Percentiles rank a stretch among this genome's conserved stretches.
These are phyloP conservation scores for Capronia coronata DNA, from an alignment of 2,329 filamentous ascomycete species.

Conservation along the genomic window DNA sequence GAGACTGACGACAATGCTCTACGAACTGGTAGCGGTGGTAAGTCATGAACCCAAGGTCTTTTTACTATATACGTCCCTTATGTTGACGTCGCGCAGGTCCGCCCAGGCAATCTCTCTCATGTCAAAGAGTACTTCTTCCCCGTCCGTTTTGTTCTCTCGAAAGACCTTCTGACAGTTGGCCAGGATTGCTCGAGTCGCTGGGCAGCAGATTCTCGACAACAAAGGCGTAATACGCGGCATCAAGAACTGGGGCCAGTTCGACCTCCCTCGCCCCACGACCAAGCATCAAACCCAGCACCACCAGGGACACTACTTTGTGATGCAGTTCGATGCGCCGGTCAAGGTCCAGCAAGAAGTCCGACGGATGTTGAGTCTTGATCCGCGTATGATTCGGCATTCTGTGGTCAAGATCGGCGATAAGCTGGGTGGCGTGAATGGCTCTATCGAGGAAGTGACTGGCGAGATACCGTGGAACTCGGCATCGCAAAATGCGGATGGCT, in stretches of 20 bases:
- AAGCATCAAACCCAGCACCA: constrained; percentile 78
- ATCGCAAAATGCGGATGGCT: not conserved
- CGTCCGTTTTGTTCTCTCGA: constrained; percentile 14
- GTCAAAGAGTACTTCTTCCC: constrained; percentile 76
- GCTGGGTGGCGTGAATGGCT: constrained; percentile 56
- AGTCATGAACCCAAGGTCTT: constrained; percentile 34
- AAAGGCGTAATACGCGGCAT: constrained; percentile 80
- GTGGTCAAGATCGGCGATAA: constrained; percentile 77
- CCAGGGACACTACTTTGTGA: constrained; percentile 91
- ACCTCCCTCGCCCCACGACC: constrained; percentile 70
- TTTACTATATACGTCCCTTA: not conserved
- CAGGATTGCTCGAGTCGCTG: constrained; percentile 21
- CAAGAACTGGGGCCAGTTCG: constrained; percentile 91
- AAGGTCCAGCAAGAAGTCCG: constrained; percentile 68
- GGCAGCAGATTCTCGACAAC: constrained; percentile 18
- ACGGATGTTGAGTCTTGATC: constrained; percentile 73
- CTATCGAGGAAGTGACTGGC: constrained; percentile 54
- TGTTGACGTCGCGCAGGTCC: constrained; percentile 57
- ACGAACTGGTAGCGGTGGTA: constrained; percentile 95
- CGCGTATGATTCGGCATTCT: constrained; percentile 78
- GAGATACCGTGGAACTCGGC: constrained; percentile 46
- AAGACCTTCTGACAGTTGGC: not conserved
- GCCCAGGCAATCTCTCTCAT: constrained; percentile 80
- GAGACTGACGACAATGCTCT: constrained; percentile 61
- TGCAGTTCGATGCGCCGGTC: constrained; percentile 84